These are phyloP conservation scores for Anthracocystis setariae DNA, from an alignment of 1,284 basidiomycete genomes.

Conservation along the genomic window DNA sequence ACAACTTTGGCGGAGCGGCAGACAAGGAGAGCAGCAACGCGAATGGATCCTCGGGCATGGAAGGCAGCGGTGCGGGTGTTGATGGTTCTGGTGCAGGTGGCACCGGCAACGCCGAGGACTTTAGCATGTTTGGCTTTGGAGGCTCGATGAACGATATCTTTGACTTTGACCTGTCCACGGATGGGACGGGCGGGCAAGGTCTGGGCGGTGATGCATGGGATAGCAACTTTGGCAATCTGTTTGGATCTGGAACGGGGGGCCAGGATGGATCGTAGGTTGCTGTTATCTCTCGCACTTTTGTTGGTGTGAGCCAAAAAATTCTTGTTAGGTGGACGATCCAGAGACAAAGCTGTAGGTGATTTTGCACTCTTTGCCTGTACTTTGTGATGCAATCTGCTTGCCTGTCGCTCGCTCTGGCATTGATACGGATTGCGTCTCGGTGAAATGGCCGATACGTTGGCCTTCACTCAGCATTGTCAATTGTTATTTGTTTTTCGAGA, in stretches of 20 bases:
- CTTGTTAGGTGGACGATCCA: too few species aligned
- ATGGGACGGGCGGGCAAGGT: constrained; percentile 28
- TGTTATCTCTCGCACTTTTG: background rate
- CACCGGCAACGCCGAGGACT: constrained; percentile 48
- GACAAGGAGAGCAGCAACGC: constrained; percentile 15
- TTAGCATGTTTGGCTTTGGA: constrained; percentile 61
- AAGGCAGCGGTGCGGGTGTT: constrained; percentile 7
- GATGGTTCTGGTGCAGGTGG: constrained; percentile 9
- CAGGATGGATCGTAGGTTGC: constrained; percentile 33
- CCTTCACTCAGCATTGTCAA: too few species aligned
- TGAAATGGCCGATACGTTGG: too few species aligned
- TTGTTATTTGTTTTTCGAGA: constrained; percentile 7
- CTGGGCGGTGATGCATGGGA: constrained; percentile 50
- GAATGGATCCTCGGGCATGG: constrained; percentile 21
- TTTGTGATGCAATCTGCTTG: too few species aligned
- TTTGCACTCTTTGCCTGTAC: too few species aligned
- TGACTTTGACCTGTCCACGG: constrained; percentile 60
- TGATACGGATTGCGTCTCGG: constrained; percentile 6
- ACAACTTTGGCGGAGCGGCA: constrained; percentile 13
- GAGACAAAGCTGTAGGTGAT: too few species aligned
- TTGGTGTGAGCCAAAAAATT: too few species aligned
- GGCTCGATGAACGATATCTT: constrained; percentile 63
- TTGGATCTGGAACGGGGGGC: constrained; percentile 35
- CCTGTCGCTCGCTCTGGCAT: too few species aligned
- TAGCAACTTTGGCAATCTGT: constrained; percentile 52